These are phyloP conservation scores for Wallacemonas sp. DNA, from an alignment of 208 protist species.

Conservation along the genomic window DNA sequence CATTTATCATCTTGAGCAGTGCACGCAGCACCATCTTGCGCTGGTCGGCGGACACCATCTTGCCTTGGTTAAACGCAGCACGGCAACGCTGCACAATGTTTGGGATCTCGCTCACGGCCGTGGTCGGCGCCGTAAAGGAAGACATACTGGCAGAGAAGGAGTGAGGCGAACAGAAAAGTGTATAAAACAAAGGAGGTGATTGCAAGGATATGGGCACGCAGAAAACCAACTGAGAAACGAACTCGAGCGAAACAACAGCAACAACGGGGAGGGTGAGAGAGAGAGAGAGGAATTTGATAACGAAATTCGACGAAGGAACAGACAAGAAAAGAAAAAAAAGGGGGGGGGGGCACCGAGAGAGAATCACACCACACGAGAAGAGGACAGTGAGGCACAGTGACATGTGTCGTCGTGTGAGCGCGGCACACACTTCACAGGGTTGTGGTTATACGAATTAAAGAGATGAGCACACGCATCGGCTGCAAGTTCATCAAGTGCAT, in stretches of 20 bases:
- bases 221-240: not conserved
- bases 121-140: constrained; percentile 1
- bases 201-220: too few species aligned
- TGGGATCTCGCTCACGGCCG: constrained; percentile 29
- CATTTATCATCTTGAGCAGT: constrained; percentile 57
- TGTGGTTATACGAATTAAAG: too few species aligned
- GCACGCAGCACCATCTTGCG: constrained; percentile 41
- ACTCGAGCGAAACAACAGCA: not conserved
- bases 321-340: not conserved
- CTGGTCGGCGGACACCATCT: constrained; percentile 19
- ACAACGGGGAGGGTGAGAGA: not conserved
- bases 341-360: not conserved
- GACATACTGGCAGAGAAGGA: not conserved
- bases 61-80: constrained; percentile 8
- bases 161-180: too few species aligned
- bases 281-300: not conserved
- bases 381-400: not conserved
- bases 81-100: constrained; percentile 26
- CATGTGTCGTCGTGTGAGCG: too few species aligned
- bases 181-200: not conserved
- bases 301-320: too few species aligned
- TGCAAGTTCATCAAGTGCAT: too few species aligned
- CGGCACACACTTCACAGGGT: too few species aligned
- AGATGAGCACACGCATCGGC: too few species aligned
- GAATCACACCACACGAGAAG: not conserved